A percentile compares a stretch with the other conserved stretches of the same genome.
Conservation (phyloP, 2,329 filamentous ascomycete genomes). For the Monosporascus sp. region DNA sequence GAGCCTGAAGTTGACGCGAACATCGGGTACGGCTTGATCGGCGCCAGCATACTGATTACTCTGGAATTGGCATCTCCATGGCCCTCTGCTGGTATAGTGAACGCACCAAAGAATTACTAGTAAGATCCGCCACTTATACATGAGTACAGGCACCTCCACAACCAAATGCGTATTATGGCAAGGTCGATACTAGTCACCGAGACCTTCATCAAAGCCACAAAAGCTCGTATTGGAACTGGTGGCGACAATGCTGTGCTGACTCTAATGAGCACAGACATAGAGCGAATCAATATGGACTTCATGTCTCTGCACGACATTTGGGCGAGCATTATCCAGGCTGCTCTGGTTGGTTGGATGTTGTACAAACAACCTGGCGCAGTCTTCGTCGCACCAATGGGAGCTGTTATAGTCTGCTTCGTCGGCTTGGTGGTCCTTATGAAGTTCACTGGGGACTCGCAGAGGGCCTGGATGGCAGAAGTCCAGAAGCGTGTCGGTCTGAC, state of each 20-base stretch:
- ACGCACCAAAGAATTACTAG: no score
- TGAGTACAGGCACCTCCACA: conserved; percentile 13
- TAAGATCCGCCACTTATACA: background rate
- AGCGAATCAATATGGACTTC: conserved; percentile 30
- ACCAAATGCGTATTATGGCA: conserved; percentile 19
- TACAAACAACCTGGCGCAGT: conserved; percentile 38
- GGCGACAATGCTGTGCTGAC: conserved; percentile 35
- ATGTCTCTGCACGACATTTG: conserved; percentile 32
- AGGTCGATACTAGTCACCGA: conserved; percentile 6
- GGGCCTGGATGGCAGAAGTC: conserved; percentile 27
- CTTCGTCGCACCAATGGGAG: conserved; percentile 38
- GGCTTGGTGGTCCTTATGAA: conserved; percentile 17
- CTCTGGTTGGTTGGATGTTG: conserved; percentile 39
- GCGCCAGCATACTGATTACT: conserved; percentile 4
- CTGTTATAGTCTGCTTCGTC: conserved; percentile 26
- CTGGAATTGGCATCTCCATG: conserved; percentile 30
- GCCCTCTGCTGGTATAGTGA: conserved; percentile 29
- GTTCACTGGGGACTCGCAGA: conserved; percentile 17
- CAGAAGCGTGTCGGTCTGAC: conserved; percentile 27
- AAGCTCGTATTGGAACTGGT: conserved; percentile 3
- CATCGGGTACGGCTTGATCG: conserved; percentile 5
- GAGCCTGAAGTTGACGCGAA: conserved; percentile 15
- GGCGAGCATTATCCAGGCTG: conserved; percentile 33
- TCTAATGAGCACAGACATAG: conserved; percentile 41
- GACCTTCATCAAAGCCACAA: conserved; percentile 1